Evolutionary conservation across 306 rosid species (phyloP), one percentile per base, ranked within the genome.

Genomic region (Glycyrrhiza uralensis): DNA sequence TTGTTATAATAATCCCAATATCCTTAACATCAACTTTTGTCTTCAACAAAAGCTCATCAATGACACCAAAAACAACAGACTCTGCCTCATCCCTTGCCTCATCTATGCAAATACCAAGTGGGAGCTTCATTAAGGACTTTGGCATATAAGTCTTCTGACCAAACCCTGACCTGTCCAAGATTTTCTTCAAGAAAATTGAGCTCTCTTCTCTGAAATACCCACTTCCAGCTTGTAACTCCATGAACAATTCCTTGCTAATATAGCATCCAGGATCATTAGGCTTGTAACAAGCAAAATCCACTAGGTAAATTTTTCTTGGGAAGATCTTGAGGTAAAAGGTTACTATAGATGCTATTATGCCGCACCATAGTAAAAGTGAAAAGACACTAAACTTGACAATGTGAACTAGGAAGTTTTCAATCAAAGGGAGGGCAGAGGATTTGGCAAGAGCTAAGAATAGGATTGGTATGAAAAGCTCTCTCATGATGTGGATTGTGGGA

Each of bases 211-310:
- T 13, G 1, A 71, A 22, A 14, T 6, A 1, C 6, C 79, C 78
- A 0, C 36, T n/a, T n/a, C 20, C 35, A 8, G 1, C 0, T 51
- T 3, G 67, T 35, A 7, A 26, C 1, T 72, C 64, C 4, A 72
- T 9, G 19, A 79, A 50, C 79, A 45, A 44, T 1, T 72, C 75
- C 39, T 65, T 79, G 3, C 14, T 65, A n/a, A 79, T 72, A 2
- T 65, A 44, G 22, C 70, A 35, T 7, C 9, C 1, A 1, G 71
- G 18, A 24, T n/a, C n/a, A n/a, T 15, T 2, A 17, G 83, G 70
- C n/a, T 79, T 79, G 12, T 72, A 79, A 63, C 83, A 79, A 12
- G 79, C 32, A 42, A 72, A 72, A 69, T 79, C 83, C 4, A 79
- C 55, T 10, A 79, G 64, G 22, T 65, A 79, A 6, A 79, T 61